phyloP scores from a whole-genome alignment of 805 yeast species.

The Teunomyces barrocoloradensis region DNA sequence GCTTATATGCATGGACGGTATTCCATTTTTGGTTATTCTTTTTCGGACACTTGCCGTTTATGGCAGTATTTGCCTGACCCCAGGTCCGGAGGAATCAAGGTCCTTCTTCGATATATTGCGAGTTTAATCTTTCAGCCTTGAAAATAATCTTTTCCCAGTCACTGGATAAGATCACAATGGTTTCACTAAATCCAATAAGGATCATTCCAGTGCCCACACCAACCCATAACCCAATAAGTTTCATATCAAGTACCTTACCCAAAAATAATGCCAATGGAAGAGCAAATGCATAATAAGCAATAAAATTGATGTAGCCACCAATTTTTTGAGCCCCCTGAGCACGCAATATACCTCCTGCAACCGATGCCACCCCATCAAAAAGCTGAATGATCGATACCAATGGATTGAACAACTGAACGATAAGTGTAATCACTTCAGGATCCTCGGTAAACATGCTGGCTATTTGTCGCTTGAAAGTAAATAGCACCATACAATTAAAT shows the following conservation, averaged over 20 bases:
- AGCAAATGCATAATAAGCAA: conserved; percentile 70
- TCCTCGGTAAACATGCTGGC: conserved; percentile 64
- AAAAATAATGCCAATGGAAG: conserved; percentile 63
- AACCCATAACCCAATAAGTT: conserved; percentile 68
- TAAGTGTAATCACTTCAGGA: conserved; percentile 49
- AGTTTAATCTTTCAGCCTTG: conserved; percentile 23
- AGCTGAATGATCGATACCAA: conserved; percentile 63
- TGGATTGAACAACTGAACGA: conserved; percentile 55
- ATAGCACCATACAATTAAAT: conserved; percentile 45
- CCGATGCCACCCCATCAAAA: conserved; percentile 67
- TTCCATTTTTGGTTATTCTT: too few species aligned
- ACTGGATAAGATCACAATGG: conserved; percentile 43
- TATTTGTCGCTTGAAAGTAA: conserved; percentile 46
- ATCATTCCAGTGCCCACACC: conserved; percentile 68
- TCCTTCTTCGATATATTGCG: neutral
- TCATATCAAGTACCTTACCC: conserved; percentile 44
- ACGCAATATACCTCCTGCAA: conserved; percentile 69
- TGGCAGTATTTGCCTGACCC: neutral
- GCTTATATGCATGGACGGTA: too few species aligned
- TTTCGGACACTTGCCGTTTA: neutral
- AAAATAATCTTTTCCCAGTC: conserved; percentile 51
- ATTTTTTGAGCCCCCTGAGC: conserved; percentile 75
- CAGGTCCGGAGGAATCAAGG: neutral
- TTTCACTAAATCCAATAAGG: conserved; percentile 50
- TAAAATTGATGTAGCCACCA: conserved; percentile 67